These are phyloP conservation scores for Hypoxylon sp. DNA, from an alignment of 2,329 filamentous ascomycete species.

Conservation along the genomic window DNA sequence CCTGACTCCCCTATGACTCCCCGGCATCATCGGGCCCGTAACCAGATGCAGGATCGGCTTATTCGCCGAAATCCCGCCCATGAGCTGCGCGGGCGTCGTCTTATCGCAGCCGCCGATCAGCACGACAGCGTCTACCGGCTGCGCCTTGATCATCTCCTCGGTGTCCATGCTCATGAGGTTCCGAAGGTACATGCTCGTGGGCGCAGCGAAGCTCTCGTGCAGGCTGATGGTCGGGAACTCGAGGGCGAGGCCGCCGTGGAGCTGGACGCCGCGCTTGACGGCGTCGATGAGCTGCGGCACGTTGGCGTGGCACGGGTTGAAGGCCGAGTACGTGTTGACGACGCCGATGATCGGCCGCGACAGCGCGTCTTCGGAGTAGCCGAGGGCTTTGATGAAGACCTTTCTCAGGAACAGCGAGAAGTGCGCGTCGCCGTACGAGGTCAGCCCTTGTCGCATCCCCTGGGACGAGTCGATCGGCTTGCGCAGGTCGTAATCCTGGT, in stretches of 20 bases:
- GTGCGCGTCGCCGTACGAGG: constrained; percentile 80
- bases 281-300: constrained; percentile 80
- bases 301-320: constrained; percentile 83
- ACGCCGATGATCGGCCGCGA: constrained; percentile 80
- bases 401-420: constrained; percentile 83
- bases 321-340: constrained; percentile 79
- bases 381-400: constrained; percentile 82
- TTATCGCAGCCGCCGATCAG: constrained; percentile 81
- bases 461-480: constrained; percentile 62
- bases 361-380: constrained; percentile 80
- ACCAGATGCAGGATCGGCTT: constrained; percentile 78
- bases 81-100: constrained; percentile 79
- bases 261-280: constrained; percentile 76
- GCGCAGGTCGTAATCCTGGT: constrained; percentile 72
- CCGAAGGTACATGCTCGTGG: constrained; percentile 81
- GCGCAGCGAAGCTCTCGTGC: constrained; percentile 77
- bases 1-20: constrained; percentile 73
- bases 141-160: constrained; percentile 81
- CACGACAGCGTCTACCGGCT: constrained; percentile 77
- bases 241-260: constrained; percentile 76
- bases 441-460: constrained; percentile 75
- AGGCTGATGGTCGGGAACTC: constrained; percentile 83
- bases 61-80: constrained; percentile 82
- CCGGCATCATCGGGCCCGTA: constrained; percentile 83
- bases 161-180: constrained; percentile 87